Conservation (phyloP, 805 yeast species). For the Lachancea mirantina region DNA sequence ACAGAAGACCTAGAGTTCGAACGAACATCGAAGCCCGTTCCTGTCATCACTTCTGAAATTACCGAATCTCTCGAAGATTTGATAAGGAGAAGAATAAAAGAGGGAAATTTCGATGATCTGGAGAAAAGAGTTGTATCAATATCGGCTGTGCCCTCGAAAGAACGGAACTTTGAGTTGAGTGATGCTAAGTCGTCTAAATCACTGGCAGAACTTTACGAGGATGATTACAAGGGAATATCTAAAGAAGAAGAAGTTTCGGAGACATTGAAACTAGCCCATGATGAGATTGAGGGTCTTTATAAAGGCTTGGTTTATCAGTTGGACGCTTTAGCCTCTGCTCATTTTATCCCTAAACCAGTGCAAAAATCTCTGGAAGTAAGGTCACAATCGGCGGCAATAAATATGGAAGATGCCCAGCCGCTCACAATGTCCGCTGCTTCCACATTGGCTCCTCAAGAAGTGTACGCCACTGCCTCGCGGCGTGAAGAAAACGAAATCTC, state of each 20-base stretch:
- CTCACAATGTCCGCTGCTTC: constrained; percentile 64
- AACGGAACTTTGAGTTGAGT: constrained; percentile 55
- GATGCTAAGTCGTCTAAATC: constrained; percentile 83
- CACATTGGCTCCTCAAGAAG: constrained; percentile 91
- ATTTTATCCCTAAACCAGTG: constrained; percentile 85
- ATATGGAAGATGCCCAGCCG: constrained; percentile 97
- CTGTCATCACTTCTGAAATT: constrained; percentile 82
- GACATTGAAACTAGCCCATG: constrained; percentile 64
- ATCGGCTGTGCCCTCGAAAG: constrained; percentile 52
- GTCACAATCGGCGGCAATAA: constrained; percentile 71
- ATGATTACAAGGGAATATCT: constrained; percentile 55
- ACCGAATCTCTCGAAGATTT: constrained; percentile 85
- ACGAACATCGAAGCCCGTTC: constrained; percentile 91
- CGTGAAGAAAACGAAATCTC: constrained; percentile 54
- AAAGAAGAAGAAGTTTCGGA: constrained; percentile 48
- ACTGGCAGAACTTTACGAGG: constrained; percentile 87
- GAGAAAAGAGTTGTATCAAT: constrained; percentile 66
- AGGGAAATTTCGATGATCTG: constrained; percentile 74
- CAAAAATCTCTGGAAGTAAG: constrained; percentile 74
- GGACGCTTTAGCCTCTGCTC: constrained; percentile 90
- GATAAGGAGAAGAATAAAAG: constrained; percentile 73
- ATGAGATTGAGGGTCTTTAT: constrained; percentile 65
- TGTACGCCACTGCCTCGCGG: constrained; percentile 49
- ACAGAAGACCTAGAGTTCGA: constrained; percentile 84
- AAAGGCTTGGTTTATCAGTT: constrained; percentile 58